phyloP scores from a whole-genome alignment of 352 stramenopile species.

The Plasmopara halstedii region DNA sequence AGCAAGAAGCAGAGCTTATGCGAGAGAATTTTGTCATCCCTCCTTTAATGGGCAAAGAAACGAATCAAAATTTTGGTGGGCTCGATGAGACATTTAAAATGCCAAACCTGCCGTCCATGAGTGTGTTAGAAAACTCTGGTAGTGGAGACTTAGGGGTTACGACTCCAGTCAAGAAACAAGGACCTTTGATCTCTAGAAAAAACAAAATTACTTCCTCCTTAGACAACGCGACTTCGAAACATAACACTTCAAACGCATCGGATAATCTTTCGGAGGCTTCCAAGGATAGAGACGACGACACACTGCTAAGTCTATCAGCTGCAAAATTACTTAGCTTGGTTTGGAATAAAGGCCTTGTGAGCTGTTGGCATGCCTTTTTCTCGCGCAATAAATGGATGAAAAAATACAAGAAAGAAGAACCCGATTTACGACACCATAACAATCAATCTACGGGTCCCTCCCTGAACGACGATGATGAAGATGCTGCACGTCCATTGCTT shows the following conservation, averaged over 20 bases:
- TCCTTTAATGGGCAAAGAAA: slow-evolving; percentile 54
- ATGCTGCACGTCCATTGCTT: slow-evolving; percentile 7
- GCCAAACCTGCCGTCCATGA: slow-evolving; percentile 58
- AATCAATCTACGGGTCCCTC: slow-evolving; percentile 10
- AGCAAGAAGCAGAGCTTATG: slow-evolving; percentile 71
- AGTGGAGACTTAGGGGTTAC: slow-evolving; percentile 7
- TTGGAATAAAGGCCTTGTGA: slow-evolving; percentile 30
- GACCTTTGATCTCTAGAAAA: slow-evolving; percentile 7
- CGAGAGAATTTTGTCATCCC: slow-evolving; percentile 73
- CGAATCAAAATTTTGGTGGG: slow-evolving; percentile 45
- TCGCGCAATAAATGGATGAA: slow-evolving; percentile 44
- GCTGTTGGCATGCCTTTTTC: slow-evolving; percentile 28
- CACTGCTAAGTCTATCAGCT: slow-evolving; percentile 7
- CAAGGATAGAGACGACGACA: not conserved
- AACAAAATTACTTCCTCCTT: slow-evolving; percentile 2
- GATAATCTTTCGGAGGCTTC: not conserved
- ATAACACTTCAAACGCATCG: not conserved
- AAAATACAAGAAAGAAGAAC: slow-evolving; percentile 43
- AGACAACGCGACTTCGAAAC: not conserved
- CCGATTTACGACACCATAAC: slow-evolving; percentile 10
- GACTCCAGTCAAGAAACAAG: slow-evolving; percentile 16
- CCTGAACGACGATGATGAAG: slow-evolving; percentile 10
- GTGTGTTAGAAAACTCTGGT: slow-evolving; percentile 13
- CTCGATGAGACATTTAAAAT: slow-evolving; percentile 75
- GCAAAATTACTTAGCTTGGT: slow-evolving; percentile 20